Percentiles rank a stretch among this genome's conserved stretches.
Conservation (phyloP, 2,329 filamentous ascomycete species). For the Bipolaris oryzae region DNA sequence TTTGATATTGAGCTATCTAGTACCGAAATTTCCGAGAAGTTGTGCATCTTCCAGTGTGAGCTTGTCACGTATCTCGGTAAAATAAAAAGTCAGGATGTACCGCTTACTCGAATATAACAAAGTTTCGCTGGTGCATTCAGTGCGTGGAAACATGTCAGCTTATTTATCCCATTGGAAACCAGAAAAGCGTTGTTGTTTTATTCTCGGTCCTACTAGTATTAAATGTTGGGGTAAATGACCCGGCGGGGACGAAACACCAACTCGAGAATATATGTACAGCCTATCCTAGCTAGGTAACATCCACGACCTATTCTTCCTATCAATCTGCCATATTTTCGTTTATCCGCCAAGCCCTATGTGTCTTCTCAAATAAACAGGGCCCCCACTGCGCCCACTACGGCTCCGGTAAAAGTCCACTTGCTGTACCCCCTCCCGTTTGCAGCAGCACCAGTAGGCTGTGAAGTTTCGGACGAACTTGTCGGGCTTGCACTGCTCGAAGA, state of each 20-base stretch:
- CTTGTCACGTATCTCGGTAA: too few species aligned
- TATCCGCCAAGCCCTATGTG: too few species aligned
- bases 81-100: too few species aligned
- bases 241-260: background rate
- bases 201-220: background rate
- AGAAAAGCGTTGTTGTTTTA: background rate
- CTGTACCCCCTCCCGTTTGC: background rate
- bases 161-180: background rate
- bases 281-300: background rate
- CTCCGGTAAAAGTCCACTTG: constrained; percentile 26
- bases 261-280: background rate
- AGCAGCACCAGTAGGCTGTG: constrained; percentile 3
- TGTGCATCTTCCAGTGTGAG: too few species aligned
- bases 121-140: background rate
- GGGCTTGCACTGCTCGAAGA: background rate
- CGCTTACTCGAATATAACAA: too few species aligned
- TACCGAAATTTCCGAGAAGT: too few species aligned
- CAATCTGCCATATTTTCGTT: too few species aligned
- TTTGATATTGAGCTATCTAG: too few species aligned
- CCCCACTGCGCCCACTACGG: constrained; percentile 26
- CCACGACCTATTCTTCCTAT: background rate
- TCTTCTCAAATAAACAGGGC: constrained; percentile 19
- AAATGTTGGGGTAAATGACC: background rate
- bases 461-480: constrained; percentile 1
- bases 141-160: background rate